Evolutionary conservation across 352 stramenopile genomes (phyloP).

Genomic region (Pythium periplocum): DNA sequence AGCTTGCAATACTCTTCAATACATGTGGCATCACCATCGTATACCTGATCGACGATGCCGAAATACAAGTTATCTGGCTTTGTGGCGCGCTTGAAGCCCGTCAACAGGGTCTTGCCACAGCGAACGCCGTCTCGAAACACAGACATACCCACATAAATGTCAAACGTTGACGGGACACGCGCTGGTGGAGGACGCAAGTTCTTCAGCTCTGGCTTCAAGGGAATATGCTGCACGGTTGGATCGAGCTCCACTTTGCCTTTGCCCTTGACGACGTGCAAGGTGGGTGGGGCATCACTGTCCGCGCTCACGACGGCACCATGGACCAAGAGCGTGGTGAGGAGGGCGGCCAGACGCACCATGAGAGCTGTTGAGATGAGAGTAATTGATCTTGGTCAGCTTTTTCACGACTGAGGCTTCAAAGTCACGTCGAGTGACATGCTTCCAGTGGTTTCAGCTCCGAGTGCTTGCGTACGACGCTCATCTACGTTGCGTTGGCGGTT

Average conservation of each 20-base stretch:
- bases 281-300: not conserved
- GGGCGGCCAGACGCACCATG: not conserved
- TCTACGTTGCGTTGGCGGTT: no score
- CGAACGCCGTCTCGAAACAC: slow-evolving; percentile 79
- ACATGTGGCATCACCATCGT: slow-evolving; percentile 58
- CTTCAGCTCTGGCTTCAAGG: slow-evolving; percentile 22
- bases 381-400: no score
- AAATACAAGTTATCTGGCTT: slow-evolving; percentile 73
- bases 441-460: no score
- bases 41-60: slow-evolving; percentile 81
- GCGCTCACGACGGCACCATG: not conserved
- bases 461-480: no score
- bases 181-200: slow-evolving; percentile 44
- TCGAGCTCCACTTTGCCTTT: slow-evolving; percentile 19
- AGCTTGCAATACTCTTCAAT: slow-evolving; percentile 79
- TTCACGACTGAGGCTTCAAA: no score
- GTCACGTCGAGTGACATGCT: no score
- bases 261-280: not conserved
- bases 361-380: no score
- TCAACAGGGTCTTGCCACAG: slow-evolving; percentile 79
- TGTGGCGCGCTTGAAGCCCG: slow-evolving; percentile 61
- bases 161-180: slow-evolving; percentile 31
- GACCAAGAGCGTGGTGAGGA: not conserved
- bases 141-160: slow-evolving; percentile 69
- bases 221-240: slow-evolving; percentile 65